Evolutionary conservation across 768 basidiomycete genomes (phyloP).

Genomic region (Tricholoma terreum): DNA sequence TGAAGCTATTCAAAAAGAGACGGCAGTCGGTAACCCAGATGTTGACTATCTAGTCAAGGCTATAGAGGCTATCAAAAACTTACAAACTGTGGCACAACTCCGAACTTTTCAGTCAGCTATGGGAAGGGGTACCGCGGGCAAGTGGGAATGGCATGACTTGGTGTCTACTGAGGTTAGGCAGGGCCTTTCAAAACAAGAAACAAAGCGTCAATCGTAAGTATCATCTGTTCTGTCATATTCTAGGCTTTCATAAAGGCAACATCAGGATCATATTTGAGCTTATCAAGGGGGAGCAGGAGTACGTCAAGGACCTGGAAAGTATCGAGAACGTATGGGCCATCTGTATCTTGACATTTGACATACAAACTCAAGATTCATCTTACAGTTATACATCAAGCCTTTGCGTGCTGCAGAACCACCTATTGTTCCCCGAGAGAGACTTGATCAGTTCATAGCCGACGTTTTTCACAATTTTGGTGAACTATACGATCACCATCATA

Average conservation of each 20-base stretch:
- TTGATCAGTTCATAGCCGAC: conserved; percentile 78
- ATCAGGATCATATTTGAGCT: conserved; percentile 87
- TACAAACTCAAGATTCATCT: neutral
- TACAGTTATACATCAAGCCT: conserved; percentile 78
- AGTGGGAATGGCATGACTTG: conserved; percentile 90
- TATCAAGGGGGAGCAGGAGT: conserved; percentile 94
- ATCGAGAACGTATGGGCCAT: conserved; percentile 61
- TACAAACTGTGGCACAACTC: conserved; percentile 79
- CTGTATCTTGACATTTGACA: neutral
- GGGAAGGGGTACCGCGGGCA: conserved; percentile 74
- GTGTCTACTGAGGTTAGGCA: conserved; percentile 66
- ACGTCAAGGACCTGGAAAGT: conserved; percentile 88
- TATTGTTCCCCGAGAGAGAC: conserved; percentile 66
- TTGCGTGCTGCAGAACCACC: conserved; percentile 71
- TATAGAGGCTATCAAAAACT: conserved; percentile 75
- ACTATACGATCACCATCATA: conserved; percentile 69
- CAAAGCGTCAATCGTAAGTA: conserved; percentile 81
- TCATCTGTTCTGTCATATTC: neutral
- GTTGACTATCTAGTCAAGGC: conserved; percentile 81
- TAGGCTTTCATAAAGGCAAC: conserved; percentile 13
- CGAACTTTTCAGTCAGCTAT: conserved; percentile 89
- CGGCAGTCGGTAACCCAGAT: conserved; percentile 77
- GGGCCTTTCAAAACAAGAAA: conserved; percentile 65
- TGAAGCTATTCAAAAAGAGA: conserved; percentile 84
- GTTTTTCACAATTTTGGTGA: conserved; percentile 88